Base-by-base conservation (phyloP, 2,329 filamentous ascomycete species). In the Aotearoamyces nothofagi region DNA sequence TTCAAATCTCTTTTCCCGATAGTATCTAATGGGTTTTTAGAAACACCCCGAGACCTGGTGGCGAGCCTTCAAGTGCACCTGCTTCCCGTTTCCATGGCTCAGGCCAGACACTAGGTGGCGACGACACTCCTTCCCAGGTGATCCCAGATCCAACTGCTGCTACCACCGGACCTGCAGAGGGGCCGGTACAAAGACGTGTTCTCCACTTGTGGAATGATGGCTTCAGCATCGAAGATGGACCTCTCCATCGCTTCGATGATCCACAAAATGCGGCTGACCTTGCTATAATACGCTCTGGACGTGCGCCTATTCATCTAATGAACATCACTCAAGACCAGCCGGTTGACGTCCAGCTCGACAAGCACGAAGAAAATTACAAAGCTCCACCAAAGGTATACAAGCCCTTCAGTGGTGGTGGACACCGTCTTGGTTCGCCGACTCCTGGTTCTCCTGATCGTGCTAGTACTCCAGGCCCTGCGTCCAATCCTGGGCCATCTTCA, bases 141-240 rank as follows among this genome's bases (percentile, higher is more conserved):
- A 68, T 90, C 28, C 70, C 73, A 24, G 72, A 80, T 39, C 69
- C 77, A 15, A 52, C 39, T 12, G 52, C 39, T n/a, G 41, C n/a
- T 36, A 40, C 17, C 22, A 26, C 36, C 29, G 39, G 36, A 41
- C 45, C 19, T 50, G 49, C 28, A 48, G 17, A 28, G 39, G 33
- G 44, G 44, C 26, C 45, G 42, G 30, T 53, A 49, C 70, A 78
- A 35, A 69, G 71, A 28, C 73, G 80, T 28, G 66, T 71, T 8
- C 61, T 92, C 30, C 81, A 87, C 45, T 63, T 90, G 24, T 92
- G 82, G 82, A 65, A 67, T 23, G 76, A 92, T 46, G 82, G 82
- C 9, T 87, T 90, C 56, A 87, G 79, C 39, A 73, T 92, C 35
- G 81, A 86, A 34, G 79, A 90, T 44, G 82, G 82, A 15, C 68